Base-by-base conservation (phyloP, 2,329 filamentous ascomycete species). In the Periconia macrospinosa region DNA sequence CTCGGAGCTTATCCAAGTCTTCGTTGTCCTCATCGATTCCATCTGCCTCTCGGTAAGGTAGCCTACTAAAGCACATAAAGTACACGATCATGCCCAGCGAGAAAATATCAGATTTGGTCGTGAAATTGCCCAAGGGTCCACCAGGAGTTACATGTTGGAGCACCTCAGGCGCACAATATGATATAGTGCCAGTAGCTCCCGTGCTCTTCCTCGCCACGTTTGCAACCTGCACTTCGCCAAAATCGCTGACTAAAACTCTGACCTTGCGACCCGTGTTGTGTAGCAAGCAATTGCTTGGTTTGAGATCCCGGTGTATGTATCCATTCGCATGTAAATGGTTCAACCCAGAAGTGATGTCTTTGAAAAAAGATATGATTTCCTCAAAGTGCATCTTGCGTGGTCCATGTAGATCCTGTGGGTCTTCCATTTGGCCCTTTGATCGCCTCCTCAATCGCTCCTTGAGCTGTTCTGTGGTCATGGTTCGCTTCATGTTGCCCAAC, bases 71-170 rank as follows among this genome's bases (percentile, higher is more conserved):
- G 71, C 94, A 99, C 81, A 99, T 89, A 69, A 99, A 99, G 73
- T 97, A 96, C 3, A 99, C 82, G 52, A 97, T 97, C 93, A 99
- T 97, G 46, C 94, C 94, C 0, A 99, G 79, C 1, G 92, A 97
- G 74, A 99, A 99, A n/a, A 99, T 89, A 68, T 99, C 94, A 0
- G 92, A 97, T 69, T 97, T 99, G 23, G 91, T 92, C 0, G 92
- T 96, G 67, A 99, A 99, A 69, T 97, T 96, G 8, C 90, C 92
- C 63, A 90, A 93, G 1, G 83, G 83, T 0, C 93, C 93, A 27
- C 79, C 81, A 0, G 83, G 75, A 42, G 70, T 74, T 35, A 82
- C 87, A 60, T 83, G 83, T 47, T 83, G 86, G 30, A 99, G 78
- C 0, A 99, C 95, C 73, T 99, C 94, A 0, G 94, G 94, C 0